Evolutionary conservation across 2,329 filamentous ascomycete species (phyloP).

Genomic region (Calonectria hongkongensis): DNA sequence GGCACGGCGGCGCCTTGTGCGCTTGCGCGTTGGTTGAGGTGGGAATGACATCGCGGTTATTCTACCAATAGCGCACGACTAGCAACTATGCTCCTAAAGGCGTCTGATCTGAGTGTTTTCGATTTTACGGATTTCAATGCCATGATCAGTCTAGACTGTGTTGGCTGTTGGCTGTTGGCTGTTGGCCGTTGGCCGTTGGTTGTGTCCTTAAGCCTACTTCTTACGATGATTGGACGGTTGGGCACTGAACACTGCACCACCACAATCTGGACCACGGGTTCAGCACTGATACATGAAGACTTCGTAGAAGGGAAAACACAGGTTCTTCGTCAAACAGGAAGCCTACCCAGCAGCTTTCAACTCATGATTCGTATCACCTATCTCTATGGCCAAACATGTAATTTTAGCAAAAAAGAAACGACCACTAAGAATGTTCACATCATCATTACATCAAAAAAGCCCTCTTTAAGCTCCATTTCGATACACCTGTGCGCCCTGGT

Average conservation of each 20-base stretch:
- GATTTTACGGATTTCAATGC: not conserved
- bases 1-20: constrained; percentile 8
- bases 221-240: constrained; percentile 10
- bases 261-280: not conserved
- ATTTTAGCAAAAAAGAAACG: constrained; percentile 25
- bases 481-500: constrained; percentile 85
- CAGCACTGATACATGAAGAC: not conserved
- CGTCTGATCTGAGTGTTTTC: not conserved
- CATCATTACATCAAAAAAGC: constrained; percentile 40
- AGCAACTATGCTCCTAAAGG: not conserved
- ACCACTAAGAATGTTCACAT: constrained; percentile 39
- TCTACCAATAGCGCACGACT: not conserved
- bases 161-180: constrained; percentile 15
- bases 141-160: not conserved
- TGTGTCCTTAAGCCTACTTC: not conserved
- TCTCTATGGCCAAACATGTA: constrained; percentile 39
- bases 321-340: not conserved
- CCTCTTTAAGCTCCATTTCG: constrained; percentile 77
- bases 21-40: constrained; percentile 12
- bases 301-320: not conserved
- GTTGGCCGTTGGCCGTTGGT: constrained; percentile 17
- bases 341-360: constrained; percentile 14
- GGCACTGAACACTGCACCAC: not conserved
- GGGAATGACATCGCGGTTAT: not conserved
- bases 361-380: constrained; percentile 51